Evolutionary conservation across 495 filamentous ascomycete genomes (phyloP), one percentile per base, ranked within the genome.

Genomic region (Amphirosellinia nigrospora): DNA sequence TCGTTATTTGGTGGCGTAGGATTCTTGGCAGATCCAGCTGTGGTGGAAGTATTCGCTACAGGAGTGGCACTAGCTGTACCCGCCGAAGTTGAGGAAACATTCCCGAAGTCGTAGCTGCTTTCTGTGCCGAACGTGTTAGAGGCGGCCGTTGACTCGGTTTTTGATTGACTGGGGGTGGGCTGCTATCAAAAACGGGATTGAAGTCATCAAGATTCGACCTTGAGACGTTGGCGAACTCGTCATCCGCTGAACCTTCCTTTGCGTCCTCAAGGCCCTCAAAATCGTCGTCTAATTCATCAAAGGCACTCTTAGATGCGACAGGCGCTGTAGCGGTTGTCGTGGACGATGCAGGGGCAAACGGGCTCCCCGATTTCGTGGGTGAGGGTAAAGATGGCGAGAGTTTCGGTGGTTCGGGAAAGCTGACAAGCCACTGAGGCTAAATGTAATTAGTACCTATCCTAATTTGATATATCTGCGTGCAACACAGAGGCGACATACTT

Each of bases 201-300:
- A 92, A 87, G 72, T 91, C 90, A 77, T 90, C 82, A 53, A 92
- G 81, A 9, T 85, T 85, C 9, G 85, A 87, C 69, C 88, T 79
- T 8, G 85, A 87, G 53, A 87, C 81, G 74, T 82, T 86, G 66
- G 85, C 91, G 81, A 96, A 97, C 69, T 96, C 94, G 70, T 93
- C 91, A 71, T 92, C 89, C n/a, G 92, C 92, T n/a, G 94, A 93
- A 13, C 89, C 92, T 76, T 98, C 96, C 71, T 95, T 94, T 23
- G 93, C 93, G 71, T 98, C 94, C 66, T 91, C 88, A 15, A 98
- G 86, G 67, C 93, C 94, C 68, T 90, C 93, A 75, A 99, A 99
- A 45, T 93, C 94, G 50, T 94, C 91, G 56, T 97, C 96, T 73
- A 97, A 94, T 65, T 94, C 92, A 70, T 90, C 88, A 63, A 89